Percentiles rank a stretch among this genome's conserved stretches.
These are phyloP conservation scores for Microcyclosporella mali DNA, from an alignment of 2,329 filamentous ascomycete genomes.

Conservation along the genomic window DNA sequence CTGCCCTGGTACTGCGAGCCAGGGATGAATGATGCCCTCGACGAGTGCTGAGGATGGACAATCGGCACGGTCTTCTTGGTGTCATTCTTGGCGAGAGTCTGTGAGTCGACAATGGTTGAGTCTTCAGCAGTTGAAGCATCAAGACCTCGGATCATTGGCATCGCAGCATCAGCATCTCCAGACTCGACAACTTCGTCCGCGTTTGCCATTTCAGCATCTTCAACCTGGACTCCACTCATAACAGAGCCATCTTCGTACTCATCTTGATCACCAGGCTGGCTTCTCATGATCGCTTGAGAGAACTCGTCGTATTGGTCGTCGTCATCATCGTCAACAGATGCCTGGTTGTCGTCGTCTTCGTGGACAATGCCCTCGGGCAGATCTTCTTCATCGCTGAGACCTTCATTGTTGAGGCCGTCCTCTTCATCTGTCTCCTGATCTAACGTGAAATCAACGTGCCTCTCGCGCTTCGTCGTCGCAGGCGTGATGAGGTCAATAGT, in stretches of 20 bases:
- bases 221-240: conserved; percentile 5
- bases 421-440: conserved; percentile 11
- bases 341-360: conserved; percentile 12
- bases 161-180: conserved; percentile 4
- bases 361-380: conserved; percentile 15
- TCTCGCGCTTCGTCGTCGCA: conserved; percentile 14
- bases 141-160: not conserved
- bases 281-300: conserved; percentile 28
- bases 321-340: conserved; percentile 12
- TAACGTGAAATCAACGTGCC: conserved; percentile 10
- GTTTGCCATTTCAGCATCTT: conserved; percentile 8
- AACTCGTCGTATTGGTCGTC: conserved; percentile 36
- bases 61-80: not conserved
- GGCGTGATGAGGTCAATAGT: conserved; percentile 31
- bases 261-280: conserved; percentile 23
- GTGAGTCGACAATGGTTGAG: conserved; percentile 42
- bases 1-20: conserved; percentile 32
- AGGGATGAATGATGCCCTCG: conserved; percentile 28
- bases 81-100: conserved; percentile 25
- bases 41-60: conserved; percentile 30
- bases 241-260: conserved; percentile 16
- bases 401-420: not conserved
- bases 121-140: conserved; percentile 25
- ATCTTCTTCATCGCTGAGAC: conserved; percentile 6
- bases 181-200: conserved; percentile 3